Conservation (phyloP, 2,329 filamentous ascomycete genomes). For the Neopestalotiopsis rosae region DNA sequence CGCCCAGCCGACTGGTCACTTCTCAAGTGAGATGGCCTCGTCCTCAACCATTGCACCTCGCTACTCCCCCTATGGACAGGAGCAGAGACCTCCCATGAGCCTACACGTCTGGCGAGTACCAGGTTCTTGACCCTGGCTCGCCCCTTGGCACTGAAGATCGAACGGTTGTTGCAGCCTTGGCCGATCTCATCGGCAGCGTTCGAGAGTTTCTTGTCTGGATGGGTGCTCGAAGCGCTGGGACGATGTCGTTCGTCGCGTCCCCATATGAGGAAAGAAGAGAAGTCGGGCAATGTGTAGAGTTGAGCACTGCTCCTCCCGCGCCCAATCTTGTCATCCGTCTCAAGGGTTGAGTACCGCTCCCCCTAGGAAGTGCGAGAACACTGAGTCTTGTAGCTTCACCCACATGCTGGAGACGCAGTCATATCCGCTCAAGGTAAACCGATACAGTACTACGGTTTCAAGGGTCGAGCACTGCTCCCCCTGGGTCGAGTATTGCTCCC, state of each 20-base stretch:
- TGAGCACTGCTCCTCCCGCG: no score
- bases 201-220: slow-evolving; percentile 52
- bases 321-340: no score
- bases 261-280: no score
- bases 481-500: slow-evolving; percentile 40
- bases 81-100: slow-evolving; percentile 44
- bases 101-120: slow-evolving; percentile 78
- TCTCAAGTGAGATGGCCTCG: no score
- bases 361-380: slow-evolving; percentile 58
- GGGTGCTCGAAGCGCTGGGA: no score
- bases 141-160: slow-evolving; percentile 80
- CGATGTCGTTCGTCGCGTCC: no score
- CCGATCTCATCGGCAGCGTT: slow-evolving; percentile 85
- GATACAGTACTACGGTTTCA: slow-evolving; percentile 35
- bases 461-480: no score
- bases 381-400: slow-evolving; percentile 51
- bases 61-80: no score
- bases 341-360: no score
- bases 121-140: slow-evolving; percentile 84
- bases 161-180: slow-evolving; percentile 79
- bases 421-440: slow-evolving; percentile 22
- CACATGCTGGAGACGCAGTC: slow-evolving; percentile 36
- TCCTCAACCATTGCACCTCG: no score
- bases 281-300: no score
- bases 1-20: no score